phyloP scores from a whole-genome alignment of 2,329 filamentous ascomycete species.

The Penicillium sp. region DNA sequence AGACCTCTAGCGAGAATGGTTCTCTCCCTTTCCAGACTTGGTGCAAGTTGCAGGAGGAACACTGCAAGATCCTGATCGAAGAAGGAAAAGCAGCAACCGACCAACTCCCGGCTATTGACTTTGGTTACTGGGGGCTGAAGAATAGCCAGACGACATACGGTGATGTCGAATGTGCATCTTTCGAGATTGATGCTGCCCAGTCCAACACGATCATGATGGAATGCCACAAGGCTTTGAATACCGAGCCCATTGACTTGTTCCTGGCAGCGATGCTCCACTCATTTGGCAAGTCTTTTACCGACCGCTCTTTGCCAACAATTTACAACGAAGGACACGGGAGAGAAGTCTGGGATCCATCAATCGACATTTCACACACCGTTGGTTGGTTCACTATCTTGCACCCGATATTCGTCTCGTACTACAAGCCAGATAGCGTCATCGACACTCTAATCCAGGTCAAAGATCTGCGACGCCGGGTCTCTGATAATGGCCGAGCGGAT shows the following conservation, averaged over 20 bases:
- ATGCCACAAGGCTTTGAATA: conserved; percentile 36
- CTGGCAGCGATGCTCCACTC: conserved; percentile 45
- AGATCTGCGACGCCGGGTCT: conserved; percentile 39
- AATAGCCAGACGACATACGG: conserved; percentile 36
- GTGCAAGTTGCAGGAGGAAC: conserved; percentile 37
- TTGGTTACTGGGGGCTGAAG: conserved; percentile 40
- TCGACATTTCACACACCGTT: conserved; percentile 53
- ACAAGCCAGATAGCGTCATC: conserved; percentile 29
- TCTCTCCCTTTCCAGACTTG: conserved; percentile 43
- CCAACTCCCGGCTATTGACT: conserved; percentile 33
- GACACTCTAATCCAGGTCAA: conserved; percentile 42
- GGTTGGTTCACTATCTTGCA: conserved; percentile 57
- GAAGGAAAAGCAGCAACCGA: conserved; percentile 20
- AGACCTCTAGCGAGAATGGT: conserved; percentile 18
- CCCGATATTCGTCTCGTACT: conserved; percentile 42
- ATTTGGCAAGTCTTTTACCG: conserved; percentile 47
- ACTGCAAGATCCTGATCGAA: conserved; percentile 18
- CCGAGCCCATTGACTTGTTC: conserved; percentile 42
- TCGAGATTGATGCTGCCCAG: conserved; percentile 34
- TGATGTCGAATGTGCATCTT: conserved; percentile 38
- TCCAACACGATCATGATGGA: conserved; percentile 33
- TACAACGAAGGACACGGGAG: conserved; percentile 54
- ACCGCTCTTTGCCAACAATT: conserved; percentile 45
- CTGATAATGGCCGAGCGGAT: conserved; percentile 43
- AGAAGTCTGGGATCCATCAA: conserved; percentile 48